These are phyloP conservation scores for Trifolium subterraneum DNA, from an alignment of 306 rosid species.

Conservation along the genomic window DNA sequence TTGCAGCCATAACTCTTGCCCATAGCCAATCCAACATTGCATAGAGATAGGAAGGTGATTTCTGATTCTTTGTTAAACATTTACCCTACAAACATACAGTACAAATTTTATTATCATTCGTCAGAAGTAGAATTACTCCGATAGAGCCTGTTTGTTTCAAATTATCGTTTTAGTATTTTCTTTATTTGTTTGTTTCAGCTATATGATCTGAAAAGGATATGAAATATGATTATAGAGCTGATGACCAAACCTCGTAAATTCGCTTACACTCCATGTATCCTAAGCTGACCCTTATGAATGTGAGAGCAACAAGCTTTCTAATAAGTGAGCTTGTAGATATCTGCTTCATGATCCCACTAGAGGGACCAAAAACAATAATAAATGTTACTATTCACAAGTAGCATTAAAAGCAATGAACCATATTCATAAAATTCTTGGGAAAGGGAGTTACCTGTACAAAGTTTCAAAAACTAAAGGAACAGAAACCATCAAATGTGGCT, in stretches of 20 bases:
- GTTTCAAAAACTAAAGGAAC: slow-evolving; percentile 95
- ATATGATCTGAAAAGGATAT: background rate
- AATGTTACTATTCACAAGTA: slow-evolving; percentile 28
- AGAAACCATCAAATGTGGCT: slow-evolving; percentile 77
- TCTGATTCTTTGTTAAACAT: slow-evolving; percentile 64
- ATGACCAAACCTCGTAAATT: slow-evolving; percentile 79
- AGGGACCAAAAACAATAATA: slow-evolving; percentile 25
- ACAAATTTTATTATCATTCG: slow-evolving; percentile 15
- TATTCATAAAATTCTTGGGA: slow-evolving; percentile 25
- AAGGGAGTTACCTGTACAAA: slow-evolving; percentile 72
- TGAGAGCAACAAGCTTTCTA: slow-evolving; percentile 78
- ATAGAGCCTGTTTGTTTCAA: background rate
- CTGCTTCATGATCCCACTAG: slow-evolving; percentile 90
- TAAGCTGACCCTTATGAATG: slow-evolving; percentile 77
- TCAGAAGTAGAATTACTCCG: background rate
- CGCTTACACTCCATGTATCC: slow-evolving; percentile 87
- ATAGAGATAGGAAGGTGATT: slow-evolving; percentile 59
- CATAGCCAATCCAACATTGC: slow-evolving; percentile 77
- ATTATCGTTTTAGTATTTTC: background rate
- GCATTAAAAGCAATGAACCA: slow-evolving; percentile 26
- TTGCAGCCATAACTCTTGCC: slow-evolving; percentile 74
- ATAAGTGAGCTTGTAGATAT: slow-evolving; percentile 65
- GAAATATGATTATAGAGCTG: slow-evolving; percentile 8
- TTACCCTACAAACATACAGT: slow-evolving; percentile 62
- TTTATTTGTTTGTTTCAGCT: background rate